These are phyloP conservation scores for Colletotrichum sp. DNA, from an alignment of 2,329 filamentous ascomycete genomes.

Conservation along the genomic window DNA sequence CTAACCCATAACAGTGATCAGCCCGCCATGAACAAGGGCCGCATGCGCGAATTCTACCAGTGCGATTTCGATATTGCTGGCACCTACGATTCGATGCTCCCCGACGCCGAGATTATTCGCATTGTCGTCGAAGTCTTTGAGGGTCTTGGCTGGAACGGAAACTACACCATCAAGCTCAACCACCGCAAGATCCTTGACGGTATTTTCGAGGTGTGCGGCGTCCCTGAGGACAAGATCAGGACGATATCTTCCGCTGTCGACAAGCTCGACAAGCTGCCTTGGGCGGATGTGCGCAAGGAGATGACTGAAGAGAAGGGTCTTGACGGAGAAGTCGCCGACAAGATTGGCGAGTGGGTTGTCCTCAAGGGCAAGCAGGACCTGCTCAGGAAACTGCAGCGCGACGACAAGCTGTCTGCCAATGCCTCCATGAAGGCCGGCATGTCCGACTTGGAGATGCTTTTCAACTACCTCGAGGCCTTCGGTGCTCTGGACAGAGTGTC, in stretches of 20 bases:
- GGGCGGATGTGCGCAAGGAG: conserved; percentile 88
- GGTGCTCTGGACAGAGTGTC: conserved; percentile 76
- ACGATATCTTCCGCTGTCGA: conserved; percentile 93
- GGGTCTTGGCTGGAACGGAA: conserved; percentile 73
- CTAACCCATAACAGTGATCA: conserved; percentile 63
- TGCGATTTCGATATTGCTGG: conserved; percentile 97
- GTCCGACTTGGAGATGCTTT: conserved; percentile 80
- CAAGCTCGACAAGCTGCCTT: conserved; percentile 92
- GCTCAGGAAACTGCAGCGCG: conserved; percentile 70
- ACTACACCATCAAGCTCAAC: conserved; percentile 91
- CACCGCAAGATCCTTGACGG: conserved; percentile 94
- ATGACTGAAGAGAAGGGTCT: conserved; percentile 95
- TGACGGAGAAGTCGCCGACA: conserved; percentile 77
- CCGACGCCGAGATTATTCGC: conserved; percentile 86
- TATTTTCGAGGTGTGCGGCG: conserved; percentile 89
- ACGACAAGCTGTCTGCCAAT: conserved; percentile 74
- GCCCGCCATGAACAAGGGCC: conserved; percentile 86
- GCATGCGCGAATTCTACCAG: conserved; percentile 96
- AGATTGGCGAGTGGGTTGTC: conserved; percentile 85
- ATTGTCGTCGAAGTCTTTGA: conserved; percentile 89
- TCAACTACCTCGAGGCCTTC: conserved; percentile 83
- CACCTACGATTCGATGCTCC: conserved; percentile 86
- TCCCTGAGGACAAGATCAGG: conserved; percentile 85
- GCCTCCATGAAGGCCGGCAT: conserved; percentile 79
- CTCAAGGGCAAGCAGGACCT: conserved; percentile 78